phyloP scores from a whole-genome alignment of 139 green algal genomes.

The Pleodorina starrii region DNA sequence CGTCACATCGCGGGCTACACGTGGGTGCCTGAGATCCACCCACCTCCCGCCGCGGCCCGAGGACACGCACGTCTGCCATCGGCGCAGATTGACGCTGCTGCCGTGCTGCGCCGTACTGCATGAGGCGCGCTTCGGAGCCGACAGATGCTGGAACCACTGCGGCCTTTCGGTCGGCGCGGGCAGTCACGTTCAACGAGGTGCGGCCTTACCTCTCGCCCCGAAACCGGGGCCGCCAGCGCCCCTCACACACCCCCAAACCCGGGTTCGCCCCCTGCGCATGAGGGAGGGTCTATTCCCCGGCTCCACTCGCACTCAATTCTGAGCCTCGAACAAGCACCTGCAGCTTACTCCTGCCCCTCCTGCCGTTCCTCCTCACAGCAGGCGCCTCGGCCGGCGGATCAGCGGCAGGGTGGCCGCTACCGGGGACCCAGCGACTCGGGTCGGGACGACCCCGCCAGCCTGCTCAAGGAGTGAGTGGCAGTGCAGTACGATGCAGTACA shows the following conservation, averaged over 20 bases:
- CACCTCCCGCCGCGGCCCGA: background rate
- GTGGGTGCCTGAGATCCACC: background rate
- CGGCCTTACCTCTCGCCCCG: no score
- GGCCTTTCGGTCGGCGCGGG: background rate
- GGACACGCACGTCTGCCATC: background rate
- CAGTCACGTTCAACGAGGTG: slow-evolving; percentile 19
- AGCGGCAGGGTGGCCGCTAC: background rate
- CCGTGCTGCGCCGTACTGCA: background rate
- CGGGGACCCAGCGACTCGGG: background rate
- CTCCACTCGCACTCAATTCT: no score
- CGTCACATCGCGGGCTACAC: no score
- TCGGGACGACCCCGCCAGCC: background rate
- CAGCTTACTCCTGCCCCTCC: no score
- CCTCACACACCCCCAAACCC: no score
- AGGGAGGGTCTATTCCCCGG: no score
- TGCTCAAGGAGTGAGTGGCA: slow-evolving; percentile 40
- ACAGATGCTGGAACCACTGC: background rate
- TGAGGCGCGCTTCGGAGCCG: slow-evolving; percentile 24
- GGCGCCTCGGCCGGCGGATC: no score
- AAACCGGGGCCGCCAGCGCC: no score
- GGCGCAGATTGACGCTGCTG: background rate
- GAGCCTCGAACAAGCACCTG: no score
- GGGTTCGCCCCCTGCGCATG: no score
- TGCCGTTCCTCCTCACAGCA: no score
- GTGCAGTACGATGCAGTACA: background rate